Conservation (phyloP, 495 filamentous ascomycete genomes). For the Aspergillus haitiensis region DNA sequence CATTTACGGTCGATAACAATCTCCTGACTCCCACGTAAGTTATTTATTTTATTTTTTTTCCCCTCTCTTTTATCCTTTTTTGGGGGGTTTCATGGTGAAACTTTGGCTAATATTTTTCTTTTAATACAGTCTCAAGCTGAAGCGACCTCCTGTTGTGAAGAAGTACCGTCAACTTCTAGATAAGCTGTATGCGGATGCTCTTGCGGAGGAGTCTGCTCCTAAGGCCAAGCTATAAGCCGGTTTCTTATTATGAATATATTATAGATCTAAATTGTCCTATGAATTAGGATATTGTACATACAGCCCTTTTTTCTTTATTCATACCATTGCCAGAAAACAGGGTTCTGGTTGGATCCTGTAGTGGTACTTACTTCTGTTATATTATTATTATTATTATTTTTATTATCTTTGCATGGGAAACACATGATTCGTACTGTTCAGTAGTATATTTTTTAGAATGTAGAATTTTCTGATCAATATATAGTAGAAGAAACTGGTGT, state of each 20-base stretch:
- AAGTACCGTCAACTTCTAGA: conserved; percentile 73
- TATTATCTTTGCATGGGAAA: too few species aligned
- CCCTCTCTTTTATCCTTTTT: background rate
- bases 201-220: conserved; percentile 53
- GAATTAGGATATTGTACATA: background rate
- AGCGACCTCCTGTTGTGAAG: conserved; percentile 84
- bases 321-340: too few species aligned
- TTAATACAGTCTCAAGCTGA: conserved; percentile 81
- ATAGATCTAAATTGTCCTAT: background rate
- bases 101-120: conserved; percentile 35
- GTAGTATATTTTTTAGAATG: too few species aligned
- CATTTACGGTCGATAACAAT: conserved; percentile 93
- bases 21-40: conserved; percentile 95
- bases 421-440: too few species aligned
- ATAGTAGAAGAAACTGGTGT: too few species aligned
- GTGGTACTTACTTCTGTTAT: too few species aligned
- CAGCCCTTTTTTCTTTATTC: too few species aligned
- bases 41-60: conserved; percentile 37
- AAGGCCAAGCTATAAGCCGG: conserved; percentile 50
- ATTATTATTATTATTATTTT: too few species aligned
- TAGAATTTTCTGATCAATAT: too few species aligned
- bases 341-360: too few species aligned
- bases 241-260: conserved; percentile 18
- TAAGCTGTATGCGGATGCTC: conserved; percentile 73
- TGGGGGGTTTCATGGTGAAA: conserved; percentile 5